phyloP scores from a whole-genome alignment of 2,329 filamentous ascomycete species.

The Botryotinia convoluta region DNA sequence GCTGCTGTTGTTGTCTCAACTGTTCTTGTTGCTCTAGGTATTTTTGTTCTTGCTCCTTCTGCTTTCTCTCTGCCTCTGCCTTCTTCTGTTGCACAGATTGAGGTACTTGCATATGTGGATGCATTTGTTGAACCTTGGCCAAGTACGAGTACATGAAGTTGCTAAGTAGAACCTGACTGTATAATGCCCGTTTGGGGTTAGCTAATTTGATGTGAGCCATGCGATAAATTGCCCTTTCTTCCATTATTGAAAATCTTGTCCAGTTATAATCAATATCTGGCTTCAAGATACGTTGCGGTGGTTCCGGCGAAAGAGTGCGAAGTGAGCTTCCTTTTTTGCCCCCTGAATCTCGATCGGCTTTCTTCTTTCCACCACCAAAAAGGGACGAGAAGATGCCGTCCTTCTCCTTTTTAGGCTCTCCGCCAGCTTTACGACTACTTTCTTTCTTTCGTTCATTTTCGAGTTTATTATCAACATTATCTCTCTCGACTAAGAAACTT shows the following conservation, averaged over 20 bases:
- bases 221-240: conserved; percentile 94
- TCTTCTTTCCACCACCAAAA: conserved; percentile 88
- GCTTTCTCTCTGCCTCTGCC: conserved; percentile 54
- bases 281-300: conserved; percentile 67
- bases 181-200: conserved; percentile 87
- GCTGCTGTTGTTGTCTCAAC: conserved; percentile 27
- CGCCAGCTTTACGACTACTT: conserved; percentile 65
- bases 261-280: conserved; percentile 95
- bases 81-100: conserved; percentile 72
- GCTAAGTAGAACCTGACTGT: conserved; percentile 92
- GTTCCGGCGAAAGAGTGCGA: conserved; percentile 77
- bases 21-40: conserved; percentile 36
- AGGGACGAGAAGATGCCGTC: conserved; percentile 92
- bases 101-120: conserved; percentile 91
- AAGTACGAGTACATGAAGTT: conserved; percentile 99
- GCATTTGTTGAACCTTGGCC: conserved; percentile 98
- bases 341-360: conserved; percentile 69
- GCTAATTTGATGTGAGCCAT: conserved; percentile 99
- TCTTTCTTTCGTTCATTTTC: conserved; percentile 83
- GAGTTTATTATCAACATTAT: conserved; percentile 66
- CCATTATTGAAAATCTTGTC: conserved; percentile 90
- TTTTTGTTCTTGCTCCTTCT: conserved; percentile 42
- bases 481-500: conserved; percentile 78
- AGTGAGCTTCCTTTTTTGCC: conserved; percentile 71
- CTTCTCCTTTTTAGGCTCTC: conserved; percentile 83